phyloP scores from a whole-genome alignment of 306 rosid genomes.

The Sicyos baderoa region DNA sequence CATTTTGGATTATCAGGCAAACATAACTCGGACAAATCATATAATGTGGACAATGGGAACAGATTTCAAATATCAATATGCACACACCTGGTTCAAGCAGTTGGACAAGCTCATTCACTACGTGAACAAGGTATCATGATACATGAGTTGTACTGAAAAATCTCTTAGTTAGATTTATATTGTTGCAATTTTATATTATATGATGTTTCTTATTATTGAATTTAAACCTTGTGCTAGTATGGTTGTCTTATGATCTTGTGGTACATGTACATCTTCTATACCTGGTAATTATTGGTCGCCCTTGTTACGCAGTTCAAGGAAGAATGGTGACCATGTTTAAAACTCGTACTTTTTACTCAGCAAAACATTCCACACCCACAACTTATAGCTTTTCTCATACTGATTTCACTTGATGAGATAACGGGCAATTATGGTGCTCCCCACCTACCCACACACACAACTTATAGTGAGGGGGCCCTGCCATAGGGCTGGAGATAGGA shows the following conservation, averaged over 20 bases:
- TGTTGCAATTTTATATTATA: neutral
- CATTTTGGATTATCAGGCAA: constrained; percentile 57
- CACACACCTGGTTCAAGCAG: constrained; percentile 77
- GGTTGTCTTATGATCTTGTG: neutral
- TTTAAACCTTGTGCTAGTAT: neutral
- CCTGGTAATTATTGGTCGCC: no score
- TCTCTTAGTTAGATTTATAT: neutral
- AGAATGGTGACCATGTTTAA: neutral
- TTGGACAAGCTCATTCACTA: constrained; percentile 93
- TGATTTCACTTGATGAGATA: no score
- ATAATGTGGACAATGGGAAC: constrained; percentile 99
- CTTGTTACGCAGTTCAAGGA: neutral
- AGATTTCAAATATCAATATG: constrained; percentile 92
- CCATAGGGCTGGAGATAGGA: neutral
- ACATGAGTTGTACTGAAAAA: neutral
- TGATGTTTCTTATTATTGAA: neutral
- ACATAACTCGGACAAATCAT: constrained; percentile 84
- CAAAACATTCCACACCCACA: neutral
- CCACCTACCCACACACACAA: no score
- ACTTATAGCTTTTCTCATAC: no score
- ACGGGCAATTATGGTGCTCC: no score
- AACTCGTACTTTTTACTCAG: neutral
- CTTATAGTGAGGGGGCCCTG: no score
- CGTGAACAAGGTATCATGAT: constrained; percentile 53
- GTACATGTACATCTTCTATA: neutral